These are phyloP conservation scores for Solanum clarkiae DNA, from an alignment of 257 asterid species.

Conservation along the genomic window DNA sequence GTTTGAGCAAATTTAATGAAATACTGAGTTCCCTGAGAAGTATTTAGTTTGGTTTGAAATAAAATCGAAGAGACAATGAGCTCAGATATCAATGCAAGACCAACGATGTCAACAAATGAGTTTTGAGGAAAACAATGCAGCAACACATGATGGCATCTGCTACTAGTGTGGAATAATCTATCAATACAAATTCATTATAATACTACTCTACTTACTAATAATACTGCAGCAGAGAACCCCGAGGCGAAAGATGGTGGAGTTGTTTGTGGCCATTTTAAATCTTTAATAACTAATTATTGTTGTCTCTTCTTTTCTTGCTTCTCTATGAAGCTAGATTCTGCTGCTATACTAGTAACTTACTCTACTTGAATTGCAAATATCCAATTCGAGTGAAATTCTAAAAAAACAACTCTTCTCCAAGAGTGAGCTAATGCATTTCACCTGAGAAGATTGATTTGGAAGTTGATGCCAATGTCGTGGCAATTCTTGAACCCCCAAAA, in stretches of 20 bases:
- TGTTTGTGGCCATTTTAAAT: neutral
- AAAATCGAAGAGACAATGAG: slow-evolving; percentile 7
- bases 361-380: neutral
- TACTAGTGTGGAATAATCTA: slow-evolving; percentile 1
- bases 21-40: neutral
- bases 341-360: neutral
- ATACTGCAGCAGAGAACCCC: slow-evolving; percentile 54
- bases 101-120: slow-evolving; percentile 9
- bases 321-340: slow-evolving; percentile 17
- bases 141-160: slow-evolving; percentile 44
- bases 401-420: neutral
- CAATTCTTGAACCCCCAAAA: slow-evolving; percentile 44
- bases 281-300: slow-evolving; percentile 8
- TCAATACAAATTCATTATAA: neutral
- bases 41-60: neutral
- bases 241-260: slow-evolving; percentile 42
- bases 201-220: neutral
- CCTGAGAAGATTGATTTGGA: slow-evolving; percentile 23
- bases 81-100: slow-evolving; percentile 40
- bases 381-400: slow-evolving; percentile 3
- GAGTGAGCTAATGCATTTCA: slow-evolving; percentile 39
- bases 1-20: neutral
- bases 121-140: slow-evolving; percentile 68
- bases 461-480: slow-evolving; percentile 67
- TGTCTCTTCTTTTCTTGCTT: slow-evolving; percentile 15